Evolutionary conservation across 306 rosid genomes (phyloP), one percentile per base, ranked within the genome.

Genomic region (Senna siamea): DNA sequence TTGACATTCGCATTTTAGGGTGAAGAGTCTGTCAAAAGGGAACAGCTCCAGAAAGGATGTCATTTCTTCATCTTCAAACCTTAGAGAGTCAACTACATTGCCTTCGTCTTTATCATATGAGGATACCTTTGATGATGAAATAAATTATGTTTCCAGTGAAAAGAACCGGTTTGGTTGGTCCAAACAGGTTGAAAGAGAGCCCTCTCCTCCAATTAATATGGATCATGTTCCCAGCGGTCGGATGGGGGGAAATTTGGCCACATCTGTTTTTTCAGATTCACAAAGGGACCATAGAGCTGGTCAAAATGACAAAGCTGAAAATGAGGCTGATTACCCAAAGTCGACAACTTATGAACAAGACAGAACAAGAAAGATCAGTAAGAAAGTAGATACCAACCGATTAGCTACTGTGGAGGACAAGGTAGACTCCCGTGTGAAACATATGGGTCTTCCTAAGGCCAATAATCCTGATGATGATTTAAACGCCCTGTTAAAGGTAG

Each of bases 21-120:
- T 91, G 66, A 89, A 89, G 87, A 87, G 97, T 64, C 63, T 89
- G 67, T 91, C 97, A 10, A 89, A 87, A 78, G 97, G 91, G 44
- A 84, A 79, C 78, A 78, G 52, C 87, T 80, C 87, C 67, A 88
- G 53, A 77, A 83, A 86, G 85, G 92, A 91, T 66, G 87, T 71
- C 22, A 62, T 84, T 77, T 79, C 91, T 79, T 86, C 90, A 38
- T 69, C 82, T 50, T 80, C 87, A 51, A 83, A 71, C 76, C 77
- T 81, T 53, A 79, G 92, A 72, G 96, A 90, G 48, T 91, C 90
- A 55, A 83, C 88, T 54, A 70, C 76, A 55, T 76, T 88, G 76
- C 87, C 87, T 66, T 78, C 76, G 41, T 74, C 92, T 75, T 47
- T 60, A 72, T 74, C 88, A 53, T 69, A 43, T 38, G 87, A 87